phyloP scores from a whole-genome alignment of 805 yeast species.

The Wickerhamiella allomyrinae region DNA sequence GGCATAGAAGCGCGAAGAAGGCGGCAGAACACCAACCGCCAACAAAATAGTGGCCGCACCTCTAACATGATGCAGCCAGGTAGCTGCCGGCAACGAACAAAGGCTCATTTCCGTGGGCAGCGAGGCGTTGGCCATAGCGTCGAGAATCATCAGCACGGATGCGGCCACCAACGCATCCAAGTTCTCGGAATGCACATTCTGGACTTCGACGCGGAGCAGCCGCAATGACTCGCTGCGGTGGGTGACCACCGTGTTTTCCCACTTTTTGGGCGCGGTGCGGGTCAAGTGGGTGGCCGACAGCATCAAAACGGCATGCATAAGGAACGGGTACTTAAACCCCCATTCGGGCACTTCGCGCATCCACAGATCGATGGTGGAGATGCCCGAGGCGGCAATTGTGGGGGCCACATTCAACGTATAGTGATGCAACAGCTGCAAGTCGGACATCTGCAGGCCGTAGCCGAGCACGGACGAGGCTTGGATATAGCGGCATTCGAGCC shows the following conservation, averaged over 20 bases:
- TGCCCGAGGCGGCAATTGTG: constrained; percentile 82
- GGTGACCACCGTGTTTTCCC: constrained; percentile 39
- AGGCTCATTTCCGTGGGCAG: constrained; percentile 35
- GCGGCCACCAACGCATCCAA: constrained; percentile 83
- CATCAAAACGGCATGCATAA: constrained; percentile 85
- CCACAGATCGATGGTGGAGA: constrained; percentile 78
- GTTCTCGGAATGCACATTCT: constrained; percentile 68
- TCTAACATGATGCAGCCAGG: constrained; percentile 94
- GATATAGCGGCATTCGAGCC: constrained; percentile 57
- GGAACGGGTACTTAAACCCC: constrained; percentile 75
- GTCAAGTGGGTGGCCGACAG: constrained; percentile 88
- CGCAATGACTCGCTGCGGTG: constrained; percentile 82
- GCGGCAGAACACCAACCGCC: constrained; percentile 87
- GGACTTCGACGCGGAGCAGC: constrained; percentile 69
- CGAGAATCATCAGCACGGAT: constrained; percentile 80
- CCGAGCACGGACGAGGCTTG: constrained; percentile 21
- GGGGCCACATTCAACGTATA: constrained; percentile 73
- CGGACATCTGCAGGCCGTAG: constrained; percentile 46
- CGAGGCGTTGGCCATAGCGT: constrained; percentile 82
- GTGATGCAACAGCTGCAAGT: constrained; percentile 72
- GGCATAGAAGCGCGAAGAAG: constrained; percentile 48
- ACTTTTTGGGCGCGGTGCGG: constrained; percentile 43
- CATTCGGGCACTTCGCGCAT: constrained; percentile 72
- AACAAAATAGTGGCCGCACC: constrained; percentile 93
- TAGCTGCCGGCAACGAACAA: constrained; percentile 68